A percentile compares a stretch with the other conserved stretches of the same genome.
These are phyloP conservation scores for Dacryopinax primogenitus DNA, from an alignment of 768 basidiomycete species.

Conservation along the genomic window DNA sequence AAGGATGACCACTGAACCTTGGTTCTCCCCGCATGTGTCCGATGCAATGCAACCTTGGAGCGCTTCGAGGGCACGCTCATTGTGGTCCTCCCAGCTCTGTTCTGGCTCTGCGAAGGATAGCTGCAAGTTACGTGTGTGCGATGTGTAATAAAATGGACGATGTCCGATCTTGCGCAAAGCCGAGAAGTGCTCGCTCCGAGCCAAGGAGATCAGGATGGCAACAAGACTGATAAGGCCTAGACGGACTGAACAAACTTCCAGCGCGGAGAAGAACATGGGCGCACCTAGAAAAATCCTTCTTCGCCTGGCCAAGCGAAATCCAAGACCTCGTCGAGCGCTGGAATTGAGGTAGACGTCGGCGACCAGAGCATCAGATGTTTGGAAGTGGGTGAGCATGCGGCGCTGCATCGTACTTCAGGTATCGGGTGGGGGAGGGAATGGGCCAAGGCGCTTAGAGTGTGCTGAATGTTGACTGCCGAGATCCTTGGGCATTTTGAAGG, in stretches of 20 bases:
- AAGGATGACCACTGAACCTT: neutral
- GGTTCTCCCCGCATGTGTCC: neutral
- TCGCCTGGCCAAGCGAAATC: neutral
- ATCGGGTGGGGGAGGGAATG: too few relatives aligned
- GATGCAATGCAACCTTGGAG: neutral
- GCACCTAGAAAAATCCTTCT: neutral
- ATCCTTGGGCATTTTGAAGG: too few relatives aligned
- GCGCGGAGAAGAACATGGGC: neutral
- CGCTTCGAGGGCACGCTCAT: neutral
- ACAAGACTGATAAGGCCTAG: neutral
- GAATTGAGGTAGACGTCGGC: too few relatives aligned
- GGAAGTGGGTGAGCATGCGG: too few relatives aligned
- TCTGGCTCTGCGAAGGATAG: too few relatives aligned
- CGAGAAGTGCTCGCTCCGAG: neutral
- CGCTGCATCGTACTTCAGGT: too few relatives aligned
- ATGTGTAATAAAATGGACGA: too few relatives aligned
- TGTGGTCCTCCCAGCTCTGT: neutral
- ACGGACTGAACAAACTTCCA: neutral
- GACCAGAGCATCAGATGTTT: too few relatives aligned
- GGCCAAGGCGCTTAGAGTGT: too few relatives aligned
- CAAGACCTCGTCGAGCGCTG: neutral
- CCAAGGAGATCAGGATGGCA: neutral
- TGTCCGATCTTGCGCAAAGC: neutral
- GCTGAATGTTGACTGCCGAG: too few relatives aligned
- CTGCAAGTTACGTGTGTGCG: too few relatives aligned